These are phyloP conservation scores for Paraurostyla sp. DNA, from an alignment of 73 alveolate species.

Conservation along the genomic window DNA sequence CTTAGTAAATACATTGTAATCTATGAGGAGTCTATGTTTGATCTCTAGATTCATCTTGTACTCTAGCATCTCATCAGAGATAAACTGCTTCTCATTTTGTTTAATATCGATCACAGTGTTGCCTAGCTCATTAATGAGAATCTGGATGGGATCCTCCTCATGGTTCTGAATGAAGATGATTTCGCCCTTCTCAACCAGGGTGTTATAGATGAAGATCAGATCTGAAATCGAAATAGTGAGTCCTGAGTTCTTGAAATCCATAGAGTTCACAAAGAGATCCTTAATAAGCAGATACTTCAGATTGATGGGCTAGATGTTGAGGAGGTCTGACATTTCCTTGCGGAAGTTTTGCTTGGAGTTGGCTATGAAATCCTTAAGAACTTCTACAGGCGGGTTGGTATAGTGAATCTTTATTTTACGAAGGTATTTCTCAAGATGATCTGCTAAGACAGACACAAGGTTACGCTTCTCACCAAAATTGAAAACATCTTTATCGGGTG, in stretches of 20 bases:
- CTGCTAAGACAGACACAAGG: conserved; percentile 29
- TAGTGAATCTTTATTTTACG: conserved; percentile 23
- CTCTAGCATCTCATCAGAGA: conserved; percentile 59
- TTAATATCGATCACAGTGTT: conserved; percentile 34
- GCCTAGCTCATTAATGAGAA: conserved; percentile 60
- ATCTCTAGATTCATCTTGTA: conserved; percentile 62
- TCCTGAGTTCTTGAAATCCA: conserved; percentile 51
- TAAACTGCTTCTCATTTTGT: conserved; percentile 47
- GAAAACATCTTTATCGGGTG: conserved; percentile 17
- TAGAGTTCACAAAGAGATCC: conserved; percentile 57
- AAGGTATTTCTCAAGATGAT: conserved; percentile 50
- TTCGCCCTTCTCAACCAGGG: conserved; percentile 54
- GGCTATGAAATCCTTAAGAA: conserved; percentile 4
- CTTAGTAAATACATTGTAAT: conserved; percentile 42
- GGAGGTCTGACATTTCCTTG: conserved; percentile 15
- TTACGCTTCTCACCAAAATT: conserved; percentile 42
- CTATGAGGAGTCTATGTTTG: conserved; percentile 60
- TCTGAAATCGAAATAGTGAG: conserved; percentile 56
- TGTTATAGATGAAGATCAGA: conserved; percentile 44
- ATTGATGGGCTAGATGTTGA: conserved; percentile 13
- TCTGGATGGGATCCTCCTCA: conserved; percentile 65
- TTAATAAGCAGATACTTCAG: conserved; percentile 48
- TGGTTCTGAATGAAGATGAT: neutral
- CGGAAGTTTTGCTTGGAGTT: neutral
- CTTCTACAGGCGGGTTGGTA: conserved; percentile 3